A percentile compares a stretch with the other conserved stretches of the same genome.
phyloP scores from a whole-genome alignment of 371 early-diverging fungal species.

The Sporodiniella umbellata region DNA sequence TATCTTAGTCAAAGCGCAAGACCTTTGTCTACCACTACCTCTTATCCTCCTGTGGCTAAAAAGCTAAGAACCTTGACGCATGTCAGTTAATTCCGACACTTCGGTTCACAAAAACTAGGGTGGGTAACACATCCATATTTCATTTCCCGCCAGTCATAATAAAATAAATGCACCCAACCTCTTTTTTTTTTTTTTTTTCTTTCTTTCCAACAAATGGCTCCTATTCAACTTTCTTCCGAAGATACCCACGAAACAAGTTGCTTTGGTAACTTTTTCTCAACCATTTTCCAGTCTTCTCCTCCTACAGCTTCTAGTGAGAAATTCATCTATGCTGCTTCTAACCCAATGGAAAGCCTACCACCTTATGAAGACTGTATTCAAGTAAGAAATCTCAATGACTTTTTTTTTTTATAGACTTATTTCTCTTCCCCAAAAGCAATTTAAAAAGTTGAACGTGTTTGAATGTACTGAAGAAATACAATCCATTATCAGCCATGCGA shows the following conservation, averaged over 20 bases:
- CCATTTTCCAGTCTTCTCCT: slow-evolving; percentile 8
- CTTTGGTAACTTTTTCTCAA: slow-evolving; percentile 5
- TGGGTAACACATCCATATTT: not conserved
- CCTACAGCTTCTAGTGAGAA: slow-evolving; percentile 12
- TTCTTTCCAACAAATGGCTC: slow-evolving; percentile 6
- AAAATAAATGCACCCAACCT: not conserved
- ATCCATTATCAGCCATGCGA: slow-evolving; percentile 28
- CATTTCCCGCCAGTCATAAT: not conserved
- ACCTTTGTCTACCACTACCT: not conserved
- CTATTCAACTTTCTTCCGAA: slow-evolving; percentile 15
- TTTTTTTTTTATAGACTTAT: not conserved
- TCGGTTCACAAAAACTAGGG: slow-evolving; percentile 4
- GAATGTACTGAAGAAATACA: slow-evolving; percentile 22
- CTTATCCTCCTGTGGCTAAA: slow-evolving; percentile 1
- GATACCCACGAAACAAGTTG: slow-evolving; percentile 8
- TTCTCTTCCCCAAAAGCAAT: slow-evolving; percentile 2
- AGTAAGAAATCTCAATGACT: not conserved
- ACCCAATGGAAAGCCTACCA: slow-evolving; percentile 18
- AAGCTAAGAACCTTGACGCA: slow-evolving; percentile 10
- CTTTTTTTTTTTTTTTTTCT: slow-evolving; percentile 5
- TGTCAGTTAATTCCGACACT: slow-evolving; percentile 8
- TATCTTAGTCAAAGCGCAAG: not conserved
- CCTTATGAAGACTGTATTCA: slow-evolving; percentile 21
- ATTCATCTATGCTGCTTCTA: slow-evolving; percentile 13
- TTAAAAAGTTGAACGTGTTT: slow-evolving; percentile 20